Evolutionary conservation across 192 early-diverging fungal species (phyloP), one percentile per base, ranked within the genome.

Genomic region (Backusella mclennaniae): DNA sequence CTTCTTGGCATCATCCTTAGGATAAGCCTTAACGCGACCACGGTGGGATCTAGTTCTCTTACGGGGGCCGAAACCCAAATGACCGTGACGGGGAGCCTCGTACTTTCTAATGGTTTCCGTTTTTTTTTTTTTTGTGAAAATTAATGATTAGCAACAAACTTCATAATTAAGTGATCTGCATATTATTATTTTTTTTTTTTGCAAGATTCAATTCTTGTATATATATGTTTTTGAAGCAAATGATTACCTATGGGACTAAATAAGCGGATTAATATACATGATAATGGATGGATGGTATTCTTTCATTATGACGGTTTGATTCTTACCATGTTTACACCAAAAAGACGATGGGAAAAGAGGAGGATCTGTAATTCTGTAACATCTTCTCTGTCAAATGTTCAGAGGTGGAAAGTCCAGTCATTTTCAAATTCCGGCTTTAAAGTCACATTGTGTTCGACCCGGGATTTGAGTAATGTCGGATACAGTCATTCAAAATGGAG

Each of bases 11-110:
- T 99, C 96, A 90, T 99, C 98, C 91, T 95, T 95, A 87, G 98
- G 98, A 96, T 97, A 99, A 73, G 98, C 94, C 96, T 98, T 98
- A 81, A 92, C 92, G 85, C 96, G 95, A 82, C 98, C 98, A 80
- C 96, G 91, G 90, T 97, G 95, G 76, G 95, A 89, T 82, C 92
- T 83, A 77, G 96, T 95, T 80, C 96, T 94, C 92, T 99, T 97
- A 85, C 94, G 83, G 73, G 85, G 84, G 66, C 83, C 85, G 85
- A 90, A 88, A 83, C 88, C 89, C 84, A 89, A 82, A 73, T 84
- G 85, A 82, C 93, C 96, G 91, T 97, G 95, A 87, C 97, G 93
- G 79, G 97, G 97, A 84, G 95, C 69, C 69, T 71, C 69, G 69
- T 42, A 71, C 41, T 71, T 71, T 71, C 69, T 71, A 29, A 42